Percentiles rank a stretch among this genome's conserved stretches.
These are phyloP conservation scores for Pilatotrama ljubarskyi DNA, from an alignment of 768 basidiomycete species.

Conservation along the genomic window DNA sequence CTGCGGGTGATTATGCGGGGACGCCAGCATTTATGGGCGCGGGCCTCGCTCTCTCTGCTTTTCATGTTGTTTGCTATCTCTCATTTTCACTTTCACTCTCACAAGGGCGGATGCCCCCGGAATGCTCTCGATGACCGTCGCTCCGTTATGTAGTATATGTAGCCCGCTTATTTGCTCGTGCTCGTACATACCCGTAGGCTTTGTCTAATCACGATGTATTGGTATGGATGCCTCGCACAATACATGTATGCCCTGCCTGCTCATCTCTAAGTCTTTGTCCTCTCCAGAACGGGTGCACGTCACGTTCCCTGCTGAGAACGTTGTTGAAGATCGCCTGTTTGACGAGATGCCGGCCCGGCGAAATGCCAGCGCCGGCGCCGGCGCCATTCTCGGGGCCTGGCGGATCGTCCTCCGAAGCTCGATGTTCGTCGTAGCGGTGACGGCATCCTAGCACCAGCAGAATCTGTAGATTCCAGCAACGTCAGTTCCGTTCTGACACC, in stretches of 20 bases:
- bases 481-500: background rate
- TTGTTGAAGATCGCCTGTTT: no score
- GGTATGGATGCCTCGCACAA: background rate
- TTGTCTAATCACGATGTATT: background rate
- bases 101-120: no score
- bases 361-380: no score
- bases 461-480: constrained; percentile 6
- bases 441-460: constrained; percentile 11
- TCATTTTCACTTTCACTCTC: no score
- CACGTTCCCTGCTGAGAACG: no score
- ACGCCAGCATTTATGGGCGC: background rate
- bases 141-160: background rate
- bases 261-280: background rate
- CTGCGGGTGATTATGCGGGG: no score
- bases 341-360: no score
- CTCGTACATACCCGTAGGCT: background rate
- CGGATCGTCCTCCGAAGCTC: background rate
- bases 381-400: background rate
- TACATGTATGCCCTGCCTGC: background rate
- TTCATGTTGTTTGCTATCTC: background rate
- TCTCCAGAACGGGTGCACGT: background rate
- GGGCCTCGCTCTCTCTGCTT: background rate
- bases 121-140: background rate
- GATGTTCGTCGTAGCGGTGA: background rate
- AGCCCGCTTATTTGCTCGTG: background rate